These are phyloP conservation scores for Apium graveolens DNA, from an alignment of 129 eudicot species.

Conservation along the genomic window DNA sequence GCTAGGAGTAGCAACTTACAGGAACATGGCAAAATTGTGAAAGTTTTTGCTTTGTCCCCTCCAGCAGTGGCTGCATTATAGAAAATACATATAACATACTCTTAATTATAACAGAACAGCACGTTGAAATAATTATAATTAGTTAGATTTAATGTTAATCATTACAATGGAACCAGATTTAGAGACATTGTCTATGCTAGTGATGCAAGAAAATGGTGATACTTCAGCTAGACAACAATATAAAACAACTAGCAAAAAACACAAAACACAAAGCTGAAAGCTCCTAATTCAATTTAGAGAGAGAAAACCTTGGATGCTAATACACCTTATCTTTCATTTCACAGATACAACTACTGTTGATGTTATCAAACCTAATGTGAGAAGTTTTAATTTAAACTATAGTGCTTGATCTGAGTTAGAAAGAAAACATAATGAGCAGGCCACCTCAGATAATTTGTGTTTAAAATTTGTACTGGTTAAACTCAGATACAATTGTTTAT, in stretches of 20 bases:
- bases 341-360: background rate
- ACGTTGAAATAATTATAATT: background rate
- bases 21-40: conserved; percentile 97
- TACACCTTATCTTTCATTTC: background rate
- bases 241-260: background rate
- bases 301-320: background rate
- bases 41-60: conserved; percentile 80
- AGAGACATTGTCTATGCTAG: background rate
- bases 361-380: background rate
- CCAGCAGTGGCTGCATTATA: conserved; percentile 80
- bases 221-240: background rate
- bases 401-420: background rate
- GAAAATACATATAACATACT: background rate
- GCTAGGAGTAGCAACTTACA: conserved; percentile 40
- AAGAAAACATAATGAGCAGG: background rate
- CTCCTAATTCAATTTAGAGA: background rate
- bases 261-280: background rate
- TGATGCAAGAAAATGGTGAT: background rate
- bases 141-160: background rate
- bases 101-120: background rate
- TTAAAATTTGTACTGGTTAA: background rate
- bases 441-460: background rate
- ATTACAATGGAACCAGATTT: background rate
- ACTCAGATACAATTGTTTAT: background rate
- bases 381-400: background rate